phyloP scores from a whole-genome alignment of 176 grass and related monocot species.

The Cenchrus purpureus region DNA sequence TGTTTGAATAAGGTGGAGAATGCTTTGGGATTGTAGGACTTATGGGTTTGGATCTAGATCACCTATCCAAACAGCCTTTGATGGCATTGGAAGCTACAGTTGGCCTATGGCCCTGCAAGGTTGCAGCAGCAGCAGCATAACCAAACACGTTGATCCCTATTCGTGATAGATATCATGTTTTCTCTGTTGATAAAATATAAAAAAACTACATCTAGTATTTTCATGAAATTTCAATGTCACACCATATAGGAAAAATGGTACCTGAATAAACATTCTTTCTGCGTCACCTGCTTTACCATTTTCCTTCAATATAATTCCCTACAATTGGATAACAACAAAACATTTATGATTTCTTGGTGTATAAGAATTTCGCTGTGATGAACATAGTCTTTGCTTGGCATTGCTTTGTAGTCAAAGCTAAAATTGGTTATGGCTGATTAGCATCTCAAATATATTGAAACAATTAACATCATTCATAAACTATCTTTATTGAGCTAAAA shows the following conservation, averaged over 20 bases:
- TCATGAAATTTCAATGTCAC: background rate
- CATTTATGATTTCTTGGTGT: background rate
- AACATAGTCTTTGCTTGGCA: slow-evolving; percentile 11
- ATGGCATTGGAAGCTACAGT: background rate
- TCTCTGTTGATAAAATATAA: background rate
- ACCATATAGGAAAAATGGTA: slow-evolving; percentile 46
- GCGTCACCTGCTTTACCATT: slow-evolving; percentile 85
- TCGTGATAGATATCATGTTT: background rate
- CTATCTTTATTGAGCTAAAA: slow-evolving; percentile 10
- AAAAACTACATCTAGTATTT: background rate
- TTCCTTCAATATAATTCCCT: slow-evolving; percentile 94
- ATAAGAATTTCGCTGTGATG: background rate
- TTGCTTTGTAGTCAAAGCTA: background rate
- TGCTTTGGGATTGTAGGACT: background rate
- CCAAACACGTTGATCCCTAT: background rate
- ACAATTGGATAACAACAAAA: slow-evolving; percentile 39
- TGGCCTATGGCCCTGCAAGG: background rate
- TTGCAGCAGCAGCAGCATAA: background rate
- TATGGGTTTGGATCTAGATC: slow-evolving; percentile 10
- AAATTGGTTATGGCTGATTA: no score
- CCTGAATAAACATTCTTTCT: slow-evolving; percentile 98
- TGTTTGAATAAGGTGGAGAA: background rate
- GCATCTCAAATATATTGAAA: no score
- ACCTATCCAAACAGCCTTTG: background rate
- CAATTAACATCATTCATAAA: no score